Conservation (phyloP, 2,329 filamentous ascomycete genomes). For the Pseudogymnoascus verrucosus region DNA sequence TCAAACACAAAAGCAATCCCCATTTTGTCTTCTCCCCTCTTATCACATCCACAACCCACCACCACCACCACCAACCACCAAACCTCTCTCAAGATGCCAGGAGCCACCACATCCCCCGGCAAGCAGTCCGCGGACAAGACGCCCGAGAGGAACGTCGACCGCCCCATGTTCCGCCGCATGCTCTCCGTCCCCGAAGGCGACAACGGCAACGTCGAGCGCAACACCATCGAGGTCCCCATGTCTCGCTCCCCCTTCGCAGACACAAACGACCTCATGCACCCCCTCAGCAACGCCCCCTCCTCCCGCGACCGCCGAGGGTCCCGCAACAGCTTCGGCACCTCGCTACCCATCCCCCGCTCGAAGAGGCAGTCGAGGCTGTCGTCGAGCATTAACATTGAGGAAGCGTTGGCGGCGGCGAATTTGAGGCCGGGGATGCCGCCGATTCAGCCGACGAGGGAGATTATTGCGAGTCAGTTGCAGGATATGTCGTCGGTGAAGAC, state of each 20-base stretch:
- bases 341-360: conserved; percentile 63
- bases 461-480: conserved; percentile 63
- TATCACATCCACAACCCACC: background rate
- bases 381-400: conserved; percentile 28
- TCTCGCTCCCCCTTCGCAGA: conserved; percentile 61
- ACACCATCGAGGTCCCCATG: conserved; percentile 61
- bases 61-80: background rate
- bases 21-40: background rate
- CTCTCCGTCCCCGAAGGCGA: background rate
- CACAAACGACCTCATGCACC: conserved; percentile 63
- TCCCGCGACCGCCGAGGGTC: conserved; percentile 60
- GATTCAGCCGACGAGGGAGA: conserved; percentile 55
- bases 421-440: conserved; percentile 45
- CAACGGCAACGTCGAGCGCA: conserved; percentile 16
- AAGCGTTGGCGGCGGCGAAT: conserved; percentile 40
- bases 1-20: background rate
- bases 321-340: conserved; percentile 67
- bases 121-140: background rate
- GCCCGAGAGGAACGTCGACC: background rate
- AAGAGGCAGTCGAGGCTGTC: conserved; percentile 62
- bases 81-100: background rate
- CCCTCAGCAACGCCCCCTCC: conserved; percentile 58
- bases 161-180: background rate
- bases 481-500: conserved; percentile 60
- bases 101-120: background rate